These are phyloP conservation scores for Zizania palustris DNA, from an alignment of 202 grass and related monocot genomes.

Conservation along the genomic window DNA sequence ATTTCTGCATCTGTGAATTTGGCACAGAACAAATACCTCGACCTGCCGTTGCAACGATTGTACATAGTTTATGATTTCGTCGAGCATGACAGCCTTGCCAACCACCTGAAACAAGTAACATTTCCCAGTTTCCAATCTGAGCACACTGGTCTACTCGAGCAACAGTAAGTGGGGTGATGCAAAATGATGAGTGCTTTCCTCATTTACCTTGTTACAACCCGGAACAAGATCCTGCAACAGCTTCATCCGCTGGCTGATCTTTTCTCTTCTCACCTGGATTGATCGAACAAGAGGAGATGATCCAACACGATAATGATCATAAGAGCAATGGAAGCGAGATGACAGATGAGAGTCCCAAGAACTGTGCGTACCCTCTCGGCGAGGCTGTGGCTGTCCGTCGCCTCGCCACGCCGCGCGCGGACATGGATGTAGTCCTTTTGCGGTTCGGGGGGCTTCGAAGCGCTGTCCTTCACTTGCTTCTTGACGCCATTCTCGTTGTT, in stretches of 20 bases:
- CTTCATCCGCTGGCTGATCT: slow-evolving; percentile 99
- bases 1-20: slow-evolving; percentile 35
- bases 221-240: slow-evolving; percentile 98
- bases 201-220: slow-evolving; percentile 91
- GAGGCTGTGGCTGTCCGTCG: slow-evolving; percentile 96
- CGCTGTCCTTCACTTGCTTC: slow-evolving; percentile 69
- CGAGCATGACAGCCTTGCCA: slow-evolving; percentile 99
- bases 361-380: slow-evolving; percentile 79
- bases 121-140: slow-evolving; percentile 49
- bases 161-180: slow-evolving; percentile 24
- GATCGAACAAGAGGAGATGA: not conserved
- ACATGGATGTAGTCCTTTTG: slow-evolving; percentile 97
- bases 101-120: slow-evolving; percentile 80
- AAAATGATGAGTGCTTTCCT: slow-evolving; percentile 13
- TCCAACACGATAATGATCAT: slow-evolving; percentile 16
- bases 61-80: slow-evolving; percentile 99
- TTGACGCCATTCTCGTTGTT: slow-evolving; percentile 64
- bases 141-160: slow-evolving; percentile 37
- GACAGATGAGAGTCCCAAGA: slow-evolving; percentile 7
- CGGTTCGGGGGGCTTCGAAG: slow-evolving; percentile 55
- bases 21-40: slow-evolving; percentile 65
- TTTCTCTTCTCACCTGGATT: slow-evolving; percentile 92
- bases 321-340: slow-evolving; percentile 22
- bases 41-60: slow-evolving; percentile 98
- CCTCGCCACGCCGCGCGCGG: slow-evolving; percentile 90